Evolutionary conservation across 805 yeast species (phyloP).

Genomic region (Lipomyces mesembrius): DNA sequence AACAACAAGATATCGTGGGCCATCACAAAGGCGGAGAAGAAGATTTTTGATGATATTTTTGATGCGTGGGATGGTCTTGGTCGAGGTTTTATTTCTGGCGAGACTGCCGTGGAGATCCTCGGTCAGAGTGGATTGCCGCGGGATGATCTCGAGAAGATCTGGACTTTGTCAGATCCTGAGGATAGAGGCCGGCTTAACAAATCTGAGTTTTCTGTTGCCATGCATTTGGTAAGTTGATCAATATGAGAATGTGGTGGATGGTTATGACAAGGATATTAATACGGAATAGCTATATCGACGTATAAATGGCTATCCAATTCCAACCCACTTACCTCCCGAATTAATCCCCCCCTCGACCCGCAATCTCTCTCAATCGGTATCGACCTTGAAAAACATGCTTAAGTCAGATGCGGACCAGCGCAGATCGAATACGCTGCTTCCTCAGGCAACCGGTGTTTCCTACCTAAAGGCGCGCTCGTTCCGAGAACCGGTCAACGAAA

Average conservation of each 20-base stretch:
- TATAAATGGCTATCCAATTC: constrained; percentile 85
- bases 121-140: constrained; percentile 89
- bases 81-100: constrained; percentile 75
- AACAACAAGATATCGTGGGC: constrained; percentile 69
- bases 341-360: constrained; percentile 84
- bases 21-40: constrained; percentile 85
- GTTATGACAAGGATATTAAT: background rate
- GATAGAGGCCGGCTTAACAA: constrained; percentile 81
- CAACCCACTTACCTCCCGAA: constrained; percentile 81
- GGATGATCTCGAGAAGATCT: constrained; percentile 82
- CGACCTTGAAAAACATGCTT: constrained; percentile 69
- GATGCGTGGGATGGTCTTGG: constrained; percentile 78
- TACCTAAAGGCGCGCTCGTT: constrained; percentile 46
- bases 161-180: constrained; percentile 85
- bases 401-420: constrained; percentile 48
- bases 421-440: constrained; percentile 33
- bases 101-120: constrained; percentile 81
- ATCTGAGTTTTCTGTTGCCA: constrained; percentile 94
- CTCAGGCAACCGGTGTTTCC: constrained; percentile 42
- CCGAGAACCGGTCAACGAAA: constrained; percentile 43
- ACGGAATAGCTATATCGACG: constrained; percentile 64
- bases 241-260: background rate
- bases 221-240: constrained; percentile 69
- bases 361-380: constrained; percentile 70
- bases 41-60: constrained; percentile 83